These are phyloP conservation scores for Mucor mucedo DNA, from an alignment of 371 early-diverging fungal genomes.

Conservation along the genomic window DNA sequence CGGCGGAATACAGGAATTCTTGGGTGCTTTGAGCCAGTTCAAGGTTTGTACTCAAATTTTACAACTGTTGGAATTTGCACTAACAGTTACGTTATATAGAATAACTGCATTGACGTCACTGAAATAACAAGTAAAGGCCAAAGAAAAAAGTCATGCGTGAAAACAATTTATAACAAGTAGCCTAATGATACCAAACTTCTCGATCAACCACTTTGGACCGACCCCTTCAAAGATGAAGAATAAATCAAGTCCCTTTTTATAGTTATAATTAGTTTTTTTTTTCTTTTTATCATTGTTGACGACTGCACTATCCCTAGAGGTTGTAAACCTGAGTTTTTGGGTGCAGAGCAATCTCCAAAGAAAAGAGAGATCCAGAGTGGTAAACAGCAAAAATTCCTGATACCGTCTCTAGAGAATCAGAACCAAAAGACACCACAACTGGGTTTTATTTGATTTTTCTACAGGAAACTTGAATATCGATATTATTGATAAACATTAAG, in stretches of 20 bases:
- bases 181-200: conserved; percentile 7
- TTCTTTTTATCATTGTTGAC: too few species aligned
- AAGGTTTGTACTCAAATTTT: conserved; percentile 10
- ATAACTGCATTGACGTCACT: conserved; percentile 6
- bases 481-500: too few species aligned
- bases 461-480: too few species aligned
- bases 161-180: conserved; percentile 15
- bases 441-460: too few species aligned
- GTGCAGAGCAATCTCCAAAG: too few species aligned
- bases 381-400: too few species aligned
- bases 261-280: too few species aligned
- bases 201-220: conserved; percentile 12
- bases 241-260: background rate
- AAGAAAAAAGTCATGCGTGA: conserved; percentile 16
- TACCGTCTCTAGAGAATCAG: too few species aligned
- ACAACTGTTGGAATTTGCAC: conserved; percentile 9
- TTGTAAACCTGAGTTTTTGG: too few species aligned
- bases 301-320: too few species aligned
- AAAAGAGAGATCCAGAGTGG: too few species aligned
- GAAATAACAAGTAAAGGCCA: conserved; percentile 11
- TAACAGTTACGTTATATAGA: conserved; percentile 16
- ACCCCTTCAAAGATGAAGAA: conserved; percentile 11
- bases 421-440: too few species aligned
- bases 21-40: conserved; percentile 13
- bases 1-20: conserved; percentile 7